Evolutionary conservation across 2,329 filamentous ascomycete genomes (phyloP).

Genomic region (Claviceps arundinis): DNA sequence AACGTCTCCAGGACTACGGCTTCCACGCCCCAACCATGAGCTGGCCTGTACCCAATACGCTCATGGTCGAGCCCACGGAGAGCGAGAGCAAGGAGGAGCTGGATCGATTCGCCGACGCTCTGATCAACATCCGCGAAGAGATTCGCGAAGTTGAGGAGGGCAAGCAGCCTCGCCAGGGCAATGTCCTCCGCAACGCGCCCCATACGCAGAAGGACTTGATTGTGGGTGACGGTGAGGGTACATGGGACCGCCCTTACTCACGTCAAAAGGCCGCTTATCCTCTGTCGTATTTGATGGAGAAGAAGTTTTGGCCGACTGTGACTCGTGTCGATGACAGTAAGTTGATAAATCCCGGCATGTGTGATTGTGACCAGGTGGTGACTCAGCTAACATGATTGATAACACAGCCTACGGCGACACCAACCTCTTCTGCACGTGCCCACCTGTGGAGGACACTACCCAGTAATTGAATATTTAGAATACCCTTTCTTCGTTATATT

Average conservation of each 20-base stretch:
- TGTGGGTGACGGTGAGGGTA: conserved; percentile 31
- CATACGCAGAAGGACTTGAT: conserved; percentile 77
- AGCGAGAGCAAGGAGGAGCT: conserved; percentile 85
- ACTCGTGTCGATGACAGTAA: conserved; percentile 77
- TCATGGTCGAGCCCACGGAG: conserved; percentile 97
- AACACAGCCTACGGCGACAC: conserved; percentile 67
- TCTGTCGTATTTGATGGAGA: conserved; percentile 67
- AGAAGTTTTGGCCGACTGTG: conserved; percentile 95
- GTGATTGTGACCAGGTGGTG: neutral
- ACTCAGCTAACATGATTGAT: conserved; percentile 5
- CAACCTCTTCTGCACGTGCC: conserved; percentile 91
- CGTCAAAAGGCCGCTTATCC: conserved; percentile 81
- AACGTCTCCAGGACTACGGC: conserved; percentile 91
- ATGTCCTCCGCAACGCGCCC: conserved; percentile 80
- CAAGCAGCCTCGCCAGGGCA: conserved; percentile 57
- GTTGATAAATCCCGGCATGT: conserved; percentile 18
- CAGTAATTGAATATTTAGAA: conserved; percentile 1
- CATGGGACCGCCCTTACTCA: conserved; percentile 75
- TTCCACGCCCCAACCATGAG: conserved; percentile 97
- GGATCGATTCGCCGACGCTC: conserved; percentile 81
- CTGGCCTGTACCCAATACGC: conserved; percentile 86
- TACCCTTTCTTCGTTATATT: neutral
- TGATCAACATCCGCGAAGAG: conserved; percentile 76
- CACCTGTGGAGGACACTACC: conserved; percentile 58
- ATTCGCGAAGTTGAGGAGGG: conserved; percentile 76